Percentiles rank a stretch among this genome's conserved stretches.
phyloP scores from a whole-genome alignment of 129 eudicot genomes.

The Helianthus annuus region DNA sequence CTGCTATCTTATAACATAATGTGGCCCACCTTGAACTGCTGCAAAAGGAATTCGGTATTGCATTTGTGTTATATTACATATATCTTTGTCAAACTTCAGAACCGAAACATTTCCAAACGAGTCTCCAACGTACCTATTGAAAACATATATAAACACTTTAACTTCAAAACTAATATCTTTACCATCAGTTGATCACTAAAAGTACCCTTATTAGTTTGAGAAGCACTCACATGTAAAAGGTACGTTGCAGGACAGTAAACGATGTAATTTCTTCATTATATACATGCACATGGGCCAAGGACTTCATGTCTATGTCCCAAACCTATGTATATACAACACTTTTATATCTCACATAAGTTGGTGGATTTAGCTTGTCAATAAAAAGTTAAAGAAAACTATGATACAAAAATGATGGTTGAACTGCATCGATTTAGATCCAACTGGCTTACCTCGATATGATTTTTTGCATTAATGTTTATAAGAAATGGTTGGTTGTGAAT shows the following conservation, averaged over 20 bases:
- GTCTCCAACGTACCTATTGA: slow-evolving; percentile 87
- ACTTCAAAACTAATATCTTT: too few species aligned
- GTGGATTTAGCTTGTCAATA: slow-evolving; percentile 7
- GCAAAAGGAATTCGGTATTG: slow-evolving; percentile 72
- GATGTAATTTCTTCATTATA: slow-evolving; percentile 69
- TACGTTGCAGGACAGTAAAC: slow-evolving; percentile 58
- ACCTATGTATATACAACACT: slow-evolving; percentile 48
- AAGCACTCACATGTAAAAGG: slow-evolving; percentile 69
- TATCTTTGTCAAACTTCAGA: slow-evolving; percentile 61
- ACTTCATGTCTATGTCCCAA: slow-evolving; percentile 71
- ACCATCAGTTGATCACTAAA: neutral
- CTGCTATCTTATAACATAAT: neutral
- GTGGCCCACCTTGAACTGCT: slow-evolving; percentile 72
- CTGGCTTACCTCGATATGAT: slow-evolving; percentile 79
- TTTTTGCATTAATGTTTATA: slow-evolving; percentile 55
- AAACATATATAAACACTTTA: neutral
- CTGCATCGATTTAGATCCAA: slow-evolving; percentile 18
- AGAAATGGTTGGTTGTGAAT: slow-evolving; percentile 71
- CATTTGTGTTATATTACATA: slow-evolving; percentile 55
- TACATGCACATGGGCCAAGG: slow-evolving; percentile 52
- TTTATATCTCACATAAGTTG: slow-evolving; percentile 10
- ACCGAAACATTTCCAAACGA: slow-evolving; percentile 70
- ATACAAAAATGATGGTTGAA: slow-evolving; percentile 1
- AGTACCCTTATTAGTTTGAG: slow-evolving; percentile 18
- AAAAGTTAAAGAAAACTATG: neutral